Conservation (phyloP, 805 yeast genomes). For the Candida yuanshanica region DNA sequence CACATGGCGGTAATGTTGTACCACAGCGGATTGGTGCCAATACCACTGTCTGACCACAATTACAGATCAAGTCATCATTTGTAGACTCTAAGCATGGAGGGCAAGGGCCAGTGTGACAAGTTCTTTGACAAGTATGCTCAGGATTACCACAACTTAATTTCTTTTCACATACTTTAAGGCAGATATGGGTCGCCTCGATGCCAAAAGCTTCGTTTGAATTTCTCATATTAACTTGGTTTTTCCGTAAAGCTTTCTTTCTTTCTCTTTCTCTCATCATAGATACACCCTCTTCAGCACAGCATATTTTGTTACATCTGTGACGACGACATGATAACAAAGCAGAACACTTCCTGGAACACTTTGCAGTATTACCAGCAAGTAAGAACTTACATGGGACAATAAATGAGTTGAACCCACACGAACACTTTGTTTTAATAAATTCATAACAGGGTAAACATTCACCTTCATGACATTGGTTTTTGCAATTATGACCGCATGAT, state of each 20-base stretch:
- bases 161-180: conserved; percentile 61
- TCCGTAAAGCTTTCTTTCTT: conserved; percentile 44
- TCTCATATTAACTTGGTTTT: conserved; percentile 29
- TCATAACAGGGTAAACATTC: conserved; percentile 65
- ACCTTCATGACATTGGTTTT: conserved; percentile 70
- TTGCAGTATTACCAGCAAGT: conserved; percentile 47
- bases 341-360: conserved; percentile 66
- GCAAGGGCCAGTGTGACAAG: conserved; percentile 79
- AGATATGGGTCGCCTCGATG: conserved; percentile 70
- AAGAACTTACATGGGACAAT: conserved; percentile 58
- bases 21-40: conserved; percentile 88
- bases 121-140: conserved; percentile 56
- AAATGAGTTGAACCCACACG: conserved; percentile 54
- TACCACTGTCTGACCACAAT: conserved; percentile 74
- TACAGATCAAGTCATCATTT: conserved; percentile 72
- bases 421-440: conserved; percentile 47
- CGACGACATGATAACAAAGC: conserved; percentile 74
- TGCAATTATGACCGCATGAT: conserved; percentile 75
- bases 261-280: conserved; percentile 47
- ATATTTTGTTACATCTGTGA: conserved; percentile 63
- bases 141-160: conserved; percentile 53
- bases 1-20: conserved; percentile 57
- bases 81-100: conserved; percentile 75
- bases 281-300: conserved; percentile 63
- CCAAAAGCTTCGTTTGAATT: conserved; percentile 45